A percentile compares a stretch with the other conserved stretches of the same genome.
These are phyloP conservation scores for Prunus armeniaca DNA, from an alignment of 306 rosid genomes.

Conservation along the genomic window DNA sequence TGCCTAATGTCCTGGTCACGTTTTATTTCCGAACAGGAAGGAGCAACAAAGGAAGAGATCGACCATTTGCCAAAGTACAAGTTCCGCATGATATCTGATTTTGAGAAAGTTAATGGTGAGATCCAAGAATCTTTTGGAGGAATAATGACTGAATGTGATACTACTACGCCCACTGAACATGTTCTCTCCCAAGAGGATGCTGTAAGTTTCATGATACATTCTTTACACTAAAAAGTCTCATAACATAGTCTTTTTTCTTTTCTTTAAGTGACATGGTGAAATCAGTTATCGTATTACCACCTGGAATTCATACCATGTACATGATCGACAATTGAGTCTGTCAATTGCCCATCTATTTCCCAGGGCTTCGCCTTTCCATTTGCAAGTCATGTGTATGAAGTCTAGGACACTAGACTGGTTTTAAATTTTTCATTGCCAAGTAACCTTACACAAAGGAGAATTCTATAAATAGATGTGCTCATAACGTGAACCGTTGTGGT, in stretches of 20 bases:
- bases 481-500: not conserved
- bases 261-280: not conserved
- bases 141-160: constrained; percentile 60
- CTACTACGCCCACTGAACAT: constrained; percentile 50
- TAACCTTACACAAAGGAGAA: not conserved
- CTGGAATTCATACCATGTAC: not conserved
- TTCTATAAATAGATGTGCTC: not conserved
- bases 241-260: not conserved
- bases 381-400: not conserved
- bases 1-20: constrained; percentile 27
- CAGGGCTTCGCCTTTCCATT: not conserved
- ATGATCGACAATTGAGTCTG: not conserved
- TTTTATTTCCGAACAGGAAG: constrained; percentile 54
- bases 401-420: not conserved
- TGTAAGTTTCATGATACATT: constrained; percentile 51
- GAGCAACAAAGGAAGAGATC: constrained; percentile 86
- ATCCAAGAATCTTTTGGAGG: constrained; percentile 67
- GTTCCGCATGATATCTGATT: constrained; percentile 46
- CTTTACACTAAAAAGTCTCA: constrained; percentile 19
- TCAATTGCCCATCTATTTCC: not conserved
- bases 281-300: not conserved
- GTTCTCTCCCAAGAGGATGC: constrained; percentile 68
- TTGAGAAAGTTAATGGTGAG: constrained; percentile 49
- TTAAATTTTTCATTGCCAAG: constrained; percentile 7
- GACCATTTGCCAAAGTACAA: constrained; percentile 73